Evolutionary conservation across 345 rosid species (phyloP), one percentile per base, ranked within the genome.

Genomic region (Sisymbrium altissimum): DNA sequence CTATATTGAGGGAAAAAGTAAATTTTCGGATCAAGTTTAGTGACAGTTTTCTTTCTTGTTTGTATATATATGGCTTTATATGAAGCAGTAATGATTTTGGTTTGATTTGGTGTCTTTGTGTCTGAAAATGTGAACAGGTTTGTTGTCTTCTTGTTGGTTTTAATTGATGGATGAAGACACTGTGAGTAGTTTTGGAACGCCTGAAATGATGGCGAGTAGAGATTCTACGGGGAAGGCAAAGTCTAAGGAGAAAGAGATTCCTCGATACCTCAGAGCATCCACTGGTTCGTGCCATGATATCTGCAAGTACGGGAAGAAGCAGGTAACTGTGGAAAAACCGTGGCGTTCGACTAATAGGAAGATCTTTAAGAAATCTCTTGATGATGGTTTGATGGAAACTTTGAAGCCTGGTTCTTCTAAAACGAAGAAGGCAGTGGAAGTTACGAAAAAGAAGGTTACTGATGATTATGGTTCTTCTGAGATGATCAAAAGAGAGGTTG

Each of bases 211-310:
- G 48, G 12, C 9, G 6, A 76, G 83, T 52, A 80, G 88, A 74
- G 68, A 41, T 53, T 84, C 90, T 61, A 38, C 63, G 13, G 85
- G 84, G 39, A 83, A 73, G 64, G 64, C 72, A 25, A 63, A 73
- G 55, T 44, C 74, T 27, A 73, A 68, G 48, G 88, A 80, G 75
- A 84, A 87, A 48, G 58, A 68, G 77, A 48, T 88, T 12, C 92
- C 97, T 64, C 84, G 35, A 67, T 93, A 93, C 76, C 90, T 93
- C 33, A 83, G 92, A 80, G 86, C 89, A 66, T 89, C 98, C 13
- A 86, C 93, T 19, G 96, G 96, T 60, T 90, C 98, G 2, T 89
- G 98, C 68, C 98, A 91, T 75, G 98, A 93, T 84, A 70, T 83
- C 36, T 93, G 98, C 76, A 93, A 93, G 80, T 90, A 81, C 59